Conservation (phyloP, 2,329 filamentous ascomycete species). For the Neobulgaria alba region DNA sequence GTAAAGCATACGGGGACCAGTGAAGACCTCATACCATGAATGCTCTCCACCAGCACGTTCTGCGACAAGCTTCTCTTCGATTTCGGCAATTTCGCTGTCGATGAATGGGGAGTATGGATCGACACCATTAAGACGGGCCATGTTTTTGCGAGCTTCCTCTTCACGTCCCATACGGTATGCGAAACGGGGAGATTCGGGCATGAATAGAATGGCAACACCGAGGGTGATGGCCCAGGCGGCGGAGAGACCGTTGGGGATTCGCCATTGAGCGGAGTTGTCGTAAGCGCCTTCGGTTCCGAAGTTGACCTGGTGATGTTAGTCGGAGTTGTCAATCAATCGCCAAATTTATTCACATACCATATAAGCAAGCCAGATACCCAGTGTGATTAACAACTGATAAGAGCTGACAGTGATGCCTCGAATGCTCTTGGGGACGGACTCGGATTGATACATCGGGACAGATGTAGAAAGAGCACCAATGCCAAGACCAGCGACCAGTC, state of each 20-base stretch:
- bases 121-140: constrained; percentile 35
- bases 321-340: not conserved
- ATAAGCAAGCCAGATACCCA: constrained; percentile 54
- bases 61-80: constrained; percentile 42
- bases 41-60: constrained; percentile 32
- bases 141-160: constrained; percentile 40
- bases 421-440: constrained; percentile 55
- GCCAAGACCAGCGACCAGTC: constrained; percentile 57
- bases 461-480: constrained; percentile 56
- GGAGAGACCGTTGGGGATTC: constrained; percentile 50
- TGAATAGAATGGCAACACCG: constrained; percentile 40
- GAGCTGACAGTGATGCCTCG: constrained; percentile 54
- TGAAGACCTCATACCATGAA: constrained; percentile 52
- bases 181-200: constrained; percentile 47
- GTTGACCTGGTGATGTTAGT: constrained; percentile 41
- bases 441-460: constrained; percentile 61
- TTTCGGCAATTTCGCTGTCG: constrained; percentile 41
- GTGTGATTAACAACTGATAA: constrained; percentile 62
- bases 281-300: constrained; percentile 45
- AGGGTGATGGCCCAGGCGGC: constrained; percentile 47
- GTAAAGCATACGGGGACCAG: constrained; percentile 57
- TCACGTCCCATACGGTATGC: constrained; percentile 39
- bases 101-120: constrained; percentile 35
- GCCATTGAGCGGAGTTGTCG: constrained; percentile 45
- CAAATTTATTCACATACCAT: constrained; percentile 33